Evolutionary conservation across 2,329 filamentous ascomycete species (phyloP).

Genomic region (Colletotrichum tabaci): DNA sequence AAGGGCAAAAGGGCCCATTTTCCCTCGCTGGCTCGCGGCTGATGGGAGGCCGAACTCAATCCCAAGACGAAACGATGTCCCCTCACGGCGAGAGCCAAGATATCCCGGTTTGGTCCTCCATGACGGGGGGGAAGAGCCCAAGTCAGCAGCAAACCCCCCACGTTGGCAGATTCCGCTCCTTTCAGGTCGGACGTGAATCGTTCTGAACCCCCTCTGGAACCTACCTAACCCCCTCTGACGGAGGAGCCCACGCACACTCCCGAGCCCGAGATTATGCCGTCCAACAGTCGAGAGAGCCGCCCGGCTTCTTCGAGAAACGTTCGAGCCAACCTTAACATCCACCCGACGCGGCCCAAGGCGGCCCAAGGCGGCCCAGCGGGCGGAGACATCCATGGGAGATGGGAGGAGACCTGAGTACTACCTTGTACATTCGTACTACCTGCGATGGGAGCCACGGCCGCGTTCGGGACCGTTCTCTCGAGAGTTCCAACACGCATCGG

Average conservation of each 20-base stretch:
- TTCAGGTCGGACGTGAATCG: not conserved
- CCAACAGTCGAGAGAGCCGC: not conserved
- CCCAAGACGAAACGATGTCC: not conserved
- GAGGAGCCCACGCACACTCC: conserved; percentile 25
- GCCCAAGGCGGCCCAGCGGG: no score
- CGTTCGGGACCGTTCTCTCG: conserved; percentile 16
- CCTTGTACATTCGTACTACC: no score
- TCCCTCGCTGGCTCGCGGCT: not conserved
- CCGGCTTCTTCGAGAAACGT: not conserved
- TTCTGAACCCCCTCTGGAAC: conserved; percentile 20
- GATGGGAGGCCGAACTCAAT: not conserved
- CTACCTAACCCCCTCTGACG: conserved; percentile 15
- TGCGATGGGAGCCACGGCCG: conserved; percentile 3
- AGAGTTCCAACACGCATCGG: conserved; percentile 4
- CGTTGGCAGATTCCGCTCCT: not conserved
- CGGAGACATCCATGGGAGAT: not conserved
- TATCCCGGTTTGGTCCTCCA: not conserved
- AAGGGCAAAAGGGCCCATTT: not conserved
- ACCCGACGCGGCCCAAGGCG: not conserved
- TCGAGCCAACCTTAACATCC: conserved; percentile 1
- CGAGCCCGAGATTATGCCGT: conserved; percentile 20
- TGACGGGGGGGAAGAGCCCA: not conserved
- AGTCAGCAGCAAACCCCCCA: not conserved
- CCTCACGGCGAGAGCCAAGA: not conserved
- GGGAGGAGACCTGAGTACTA: no score